Conservation (phyloP, 495 filamentous ascomycete species). For the Penicillium pulvis region DNA sequence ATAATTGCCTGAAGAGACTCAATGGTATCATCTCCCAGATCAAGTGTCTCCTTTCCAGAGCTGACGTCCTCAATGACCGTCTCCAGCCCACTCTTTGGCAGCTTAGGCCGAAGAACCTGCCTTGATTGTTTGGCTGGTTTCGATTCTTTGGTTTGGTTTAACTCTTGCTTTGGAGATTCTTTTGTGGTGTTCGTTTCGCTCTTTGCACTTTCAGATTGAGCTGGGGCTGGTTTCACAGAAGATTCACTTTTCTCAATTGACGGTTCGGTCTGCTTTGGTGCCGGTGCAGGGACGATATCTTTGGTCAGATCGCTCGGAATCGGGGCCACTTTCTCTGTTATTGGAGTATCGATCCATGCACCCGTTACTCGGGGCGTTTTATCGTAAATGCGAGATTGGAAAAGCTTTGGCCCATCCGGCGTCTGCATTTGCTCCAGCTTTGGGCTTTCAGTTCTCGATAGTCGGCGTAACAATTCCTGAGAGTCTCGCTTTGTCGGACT, state of each 20-base stretch:
- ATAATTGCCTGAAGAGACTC: slow-evolving; percentile 62
- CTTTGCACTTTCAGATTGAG: slow-evolving; percentile 12
- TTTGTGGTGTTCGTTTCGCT: slow-evolving; percentile 4
- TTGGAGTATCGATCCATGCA: slow-evolving; percentile 56
- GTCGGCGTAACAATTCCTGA: slow-evolving; percentile 62
- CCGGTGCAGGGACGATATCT: slow-evolving; percentile 24
- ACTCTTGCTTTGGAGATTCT: slow-evolving; percentile 5
- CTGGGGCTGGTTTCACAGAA: not conserved
- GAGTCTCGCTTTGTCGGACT: slow-evolving; percentile 58
- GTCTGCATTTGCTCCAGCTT: slow-evolving; percentile 28
- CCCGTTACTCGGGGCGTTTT: slow-evolving; percentile 55
- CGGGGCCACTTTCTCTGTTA: slow-evolving; percentile 41
- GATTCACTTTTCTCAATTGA: slow-evolving; percentile 7
- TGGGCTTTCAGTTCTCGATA: slow-evolving; percentile 62
- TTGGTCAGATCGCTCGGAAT: slow-evolving; percentile 35
- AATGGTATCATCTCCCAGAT: slow-evolving; percentile 61
- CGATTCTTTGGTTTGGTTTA: slow-evolving; percentile 11
- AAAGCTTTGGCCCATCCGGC: slow-evolving; percentile 49
- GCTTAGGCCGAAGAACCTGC: slow-evolving; percentile 39
- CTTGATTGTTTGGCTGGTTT: slow-evolving; percentile 21
- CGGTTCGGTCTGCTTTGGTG: slow-evolving; percentile 8
- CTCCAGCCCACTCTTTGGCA: slow-evolving; percentile 53
- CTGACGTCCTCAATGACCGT: slow-evolving; percentile 57
- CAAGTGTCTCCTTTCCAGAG: slow-evolving; percentile 43
- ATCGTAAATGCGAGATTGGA: slow-evolving; percentile 36